Base-by-base conservation (phyloP, 441 rosid species). In the California macrophylla region DNA sequence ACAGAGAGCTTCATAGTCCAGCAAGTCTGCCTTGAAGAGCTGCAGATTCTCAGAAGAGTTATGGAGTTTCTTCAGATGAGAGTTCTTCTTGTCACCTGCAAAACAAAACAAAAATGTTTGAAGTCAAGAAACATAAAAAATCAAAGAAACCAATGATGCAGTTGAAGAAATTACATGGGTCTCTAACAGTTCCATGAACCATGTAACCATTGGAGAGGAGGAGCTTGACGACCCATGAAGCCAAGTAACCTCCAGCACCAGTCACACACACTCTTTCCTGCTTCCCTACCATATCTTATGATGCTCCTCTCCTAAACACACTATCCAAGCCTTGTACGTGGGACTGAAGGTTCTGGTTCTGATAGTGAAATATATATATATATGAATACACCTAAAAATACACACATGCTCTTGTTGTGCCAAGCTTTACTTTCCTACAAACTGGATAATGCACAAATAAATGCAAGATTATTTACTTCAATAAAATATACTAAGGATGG, bases 21-120 rank as follows among this genome's bases (percentile, higher is more conserved):
- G 69, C 73, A 82, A 72, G 69, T 81, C 84, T 9, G 86, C 66
- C 68, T 81, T 72, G 71, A 84, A 86, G 26, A 82, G 81, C 63
- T 75, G 72, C 68, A 82, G 77, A 65, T 75, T 79, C 69, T 76
- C 72, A 15, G 69, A 7, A 50, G 85, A 82, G 1, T 78, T 61
- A 10, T 81, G 80, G 21, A 82, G 5, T 16, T 77, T 79, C 72
- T 42, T 82, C 79, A 77, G 74, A 76, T 82, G 82, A 3, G 76
- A 75, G 28, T 78, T 74, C 72, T 78, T 83, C 12, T 8, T 71
- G 73, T 78, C 82, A 70, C 74, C 79, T 85, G 71, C 34, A 25
- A 70, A 8, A 36, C 40, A 0, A 36, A 36, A 36, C 12, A 36
- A n/a, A n/a, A n/a, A n/a, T n/a, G n/a, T n/a, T 36, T 36, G 40